Evolutionary conservation across 2,329 filamentous ascomycete genomes (phyloP).

Genomic region (Diaporthe amygdali): DNA sequence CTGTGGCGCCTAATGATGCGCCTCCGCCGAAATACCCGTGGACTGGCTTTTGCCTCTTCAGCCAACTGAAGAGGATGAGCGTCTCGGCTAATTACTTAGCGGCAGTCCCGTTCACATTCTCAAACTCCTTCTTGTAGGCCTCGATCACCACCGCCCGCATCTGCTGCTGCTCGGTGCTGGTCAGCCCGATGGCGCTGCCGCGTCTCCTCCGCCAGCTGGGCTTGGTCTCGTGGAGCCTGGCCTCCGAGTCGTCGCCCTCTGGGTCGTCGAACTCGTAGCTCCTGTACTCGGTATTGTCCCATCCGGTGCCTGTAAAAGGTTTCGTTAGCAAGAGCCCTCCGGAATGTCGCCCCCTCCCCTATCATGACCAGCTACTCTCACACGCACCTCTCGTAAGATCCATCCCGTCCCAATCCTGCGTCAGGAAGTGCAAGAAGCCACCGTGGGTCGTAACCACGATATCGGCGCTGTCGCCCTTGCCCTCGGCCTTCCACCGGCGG

Average conservation of each 20-base stretch:
- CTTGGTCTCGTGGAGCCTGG: slow-evolving; percentile 52
- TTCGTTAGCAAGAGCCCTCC: not conserved
- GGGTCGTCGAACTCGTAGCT: slow-evolving; percentile 65
- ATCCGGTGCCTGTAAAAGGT: slow-evolving; percentile 64
- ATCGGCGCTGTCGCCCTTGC: slow-evolving; percentile 49
- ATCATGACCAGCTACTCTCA: not conserved
- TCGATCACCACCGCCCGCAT: slow-evolving; percentile 44
- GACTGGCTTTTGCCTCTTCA: not conserved
- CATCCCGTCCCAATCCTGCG: slow-evolving; percentile 77
- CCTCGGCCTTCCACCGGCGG: slow-evolving; percentile 34
- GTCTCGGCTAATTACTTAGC: not conserved
- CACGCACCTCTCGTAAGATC: slow-evolving; percentile 43
- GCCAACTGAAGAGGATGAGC: not conserved
- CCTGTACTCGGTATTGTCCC: slow-evolving; percentile 76
- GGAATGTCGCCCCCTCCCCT: slow-evolving; percentile 26
- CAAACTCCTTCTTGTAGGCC: slow-evolving; percentile 37
- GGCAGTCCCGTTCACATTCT: not conserved
- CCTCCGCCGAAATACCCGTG: not conserved
- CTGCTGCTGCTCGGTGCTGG: slow-evolving; percentile 51
- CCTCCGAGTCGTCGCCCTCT: slow-evolving; percentile 53
- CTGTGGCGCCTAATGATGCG: not conserved
- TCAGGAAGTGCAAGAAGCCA: slow-evolving; percentile 83
- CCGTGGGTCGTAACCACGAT: slow-evolving; percentile 83
- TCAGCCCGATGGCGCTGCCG: slow-evolving; percentile 46
- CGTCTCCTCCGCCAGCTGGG: slow-evolving; percentile 52